phyloP scores from a whole-genome alignment of 2,329 filamentous ascomycete species.

The Xylaria digitata region DNA sequence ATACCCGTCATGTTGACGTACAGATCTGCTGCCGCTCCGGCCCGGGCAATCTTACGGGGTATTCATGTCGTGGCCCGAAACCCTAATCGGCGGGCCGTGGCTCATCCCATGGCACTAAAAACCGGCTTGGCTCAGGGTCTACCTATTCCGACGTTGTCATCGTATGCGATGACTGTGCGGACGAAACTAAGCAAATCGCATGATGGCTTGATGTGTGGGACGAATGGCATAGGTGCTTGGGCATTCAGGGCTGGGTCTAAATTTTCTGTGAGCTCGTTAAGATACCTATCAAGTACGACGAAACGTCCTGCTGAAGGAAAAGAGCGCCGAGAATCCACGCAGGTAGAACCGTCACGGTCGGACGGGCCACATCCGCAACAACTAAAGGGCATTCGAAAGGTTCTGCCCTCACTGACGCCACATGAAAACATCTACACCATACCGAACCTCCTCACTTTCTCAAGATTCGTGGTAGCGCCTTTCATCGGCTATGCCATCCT shows the following conservation, averaged over 20 bases:
- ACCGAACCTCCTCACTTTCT: conserved; percentile 92
- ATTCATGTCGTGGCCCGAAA: conserved; percentile 7
- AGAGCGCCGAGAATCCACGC: neutral
- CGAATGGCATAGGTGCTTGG: neutral
- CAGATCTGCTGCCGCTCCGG: conserved; percentile 13
- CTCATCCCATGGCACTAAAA: too few relatives aligned
- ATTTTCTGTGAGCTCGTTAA: neutral
- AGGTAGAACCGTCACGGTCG: conserved; percentile 1
- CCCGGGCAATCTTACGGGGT: conserved; percentile 16
- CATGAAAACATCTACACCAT: conserved; percentile 97
- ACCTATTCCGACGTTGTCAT: neutral
- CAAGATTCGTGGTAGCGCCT: conserved; percentile 84
- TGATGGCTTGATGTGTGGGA: neutral
- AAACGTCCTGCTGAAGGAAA: conserved; percentile 3
- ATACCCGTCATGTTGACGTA: conserved; percentile 32
- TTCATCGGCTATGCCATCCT: conserved; percentile 89
- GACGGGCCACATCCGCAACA: conserved; percentile 1
- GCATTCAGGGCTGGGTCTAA: too few relatives aligned
- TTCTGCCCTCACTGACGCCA: conserved; percentile 51
- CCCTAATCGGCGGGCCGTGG: conserved; percentile 2
- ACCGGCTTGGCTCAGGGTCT: neutral
- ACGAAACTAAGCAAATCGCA: neutral
- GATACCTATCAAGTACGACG: conserved; percentile 21
- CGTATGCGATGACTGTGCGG: neutral
- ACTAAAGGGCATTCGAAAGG: conserved; percentile 45